Percentiles rank a stretch among this genome's conserved stretches.
Evolutionary conservation across 768 basidiomycete species (phyloP).

Genomic region (Hygrocybe coccinea): DNA sequence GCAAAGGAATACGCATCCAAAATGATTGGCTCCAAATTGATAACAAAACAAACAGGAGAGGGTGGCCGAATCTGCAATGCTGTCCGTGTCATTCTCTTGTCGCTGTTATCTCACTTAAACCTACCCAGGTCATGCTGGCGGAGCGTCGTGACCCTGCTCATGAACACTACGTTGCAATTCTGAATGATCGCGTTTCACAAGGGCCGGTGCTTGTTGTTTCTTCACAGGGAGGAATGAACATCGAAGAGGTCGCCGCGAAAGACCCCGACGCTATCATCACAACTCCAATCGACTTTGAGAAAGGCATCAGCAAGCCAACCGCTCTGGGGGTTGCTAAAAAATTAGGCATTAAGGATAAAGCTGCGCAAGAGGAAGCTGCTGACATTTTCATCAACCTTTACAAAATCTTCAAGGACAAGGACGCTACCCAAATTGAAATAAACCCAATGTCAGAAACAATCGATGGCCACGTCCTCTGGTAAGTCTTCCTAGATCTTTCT

Average conservation of each 20-base stretch:
- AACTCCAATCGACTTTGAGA: constrained; percentile 80
- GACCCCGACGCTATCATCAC: constrained; percentile 95
- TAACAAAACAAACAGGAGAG: constrained; percentile 98
- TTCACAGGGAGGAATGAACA: constrained; percentile 97
- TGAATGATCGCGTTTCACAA: constrained; percentile 88
- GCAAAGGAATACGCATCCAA: constrained; percentile 81
- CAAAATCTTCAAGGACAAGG: constrained; percentile 97
- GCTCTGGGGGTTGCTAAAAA: constrained; percentile 80
- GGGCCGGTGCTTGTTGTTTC: constrained; percentile 93
- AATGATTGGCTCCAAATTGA: constrained; percentile 93
- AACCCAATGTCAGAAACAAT: constrained; percentile 92
- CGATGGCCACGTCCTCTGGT: constrained; percentile 94
- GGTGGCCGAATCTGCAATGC: constrained; percentile 92
- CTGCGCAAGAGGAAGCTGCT: constrained; percentile 78
- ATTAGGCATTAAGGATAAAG: constrained; percentile 77
- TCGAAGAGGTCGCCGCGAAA: constrained; percentile 97
- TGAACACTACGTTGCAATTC: constrained; percentile 96
- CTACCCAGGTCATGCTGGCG: constrained; percentile 86
- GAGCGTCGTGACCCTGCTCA: constrained; percentile 90
- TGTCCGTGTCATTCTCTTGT: constrained; percentile 42
- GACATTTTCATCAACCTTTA: constrained; percentile 92
- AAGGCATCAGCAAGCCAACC: constrained; percentile 67
- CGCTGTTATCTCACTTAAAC: not conserved
- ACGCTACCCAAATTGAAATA: constrained; percentile 99
- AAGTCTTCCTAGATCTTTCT: constrained; percentile 23